Base-by-base conservation (phyloP, 805 yeast species). In the Wickerhamomyces strasburgensis region DNA sequence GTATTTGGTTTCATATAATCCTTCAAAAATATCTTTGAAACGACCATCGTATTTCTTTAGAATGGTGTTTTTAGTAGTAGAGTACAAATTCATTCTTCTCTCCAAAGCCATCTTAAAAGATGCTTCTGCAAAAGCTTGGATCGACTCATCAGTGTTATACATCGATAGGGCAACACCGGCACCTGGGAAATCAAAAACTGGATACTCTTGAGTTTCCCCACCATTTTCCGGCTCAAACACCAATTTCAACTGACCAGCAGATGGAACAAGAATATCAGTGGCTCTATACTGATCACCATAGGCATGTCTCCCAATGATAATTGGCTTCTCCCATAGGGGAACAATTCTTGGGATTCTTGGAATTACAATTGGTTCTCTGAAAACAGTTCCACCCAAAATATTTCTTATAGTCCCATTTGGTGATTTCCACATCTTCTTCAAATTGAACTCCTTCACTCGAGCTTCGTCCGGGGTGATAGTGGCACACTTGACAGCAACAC, bases 401-500 rank as follows among this genome's bases (percentile, higher is more conserved):
- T 90, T 90, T 67, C 98, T 81, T 61, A 90, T 85, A 34, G 98
- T 90, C 43, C 98, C 98, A 65, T 90, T 90, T 47, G 98, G 98
- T 13, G 96, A 86, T 42, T 83, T 73, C 97, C 97, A 90, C 98
- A 90, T 90, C 63, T 88, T 84, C 69, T 90, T 88, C 62, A 90
- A 73, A 39, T 74, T 68, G 64, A 87, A 90, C 64, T 90, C 98
- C 62, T 84, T 70, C 36, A 90, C 97, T 56, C 98, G 79, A 33
- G 86, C 93, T 68, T 90, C 98, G 59, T 86, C 95, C 6, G 98
- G 97, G n/a, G 98, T 90, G 61, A 90, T 90, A 35, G 98, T 90
- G 40, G 98, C 98, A 69, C 98, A 90, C 68, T 90, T 90, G 52
- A 90, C 86, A 21, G 95, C 98, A 40, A 90, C 98, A 37, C 86